Conservation (phyloP, 2,329 filamentous ascomycete genomes). For the Alternaria atra region DNA sequence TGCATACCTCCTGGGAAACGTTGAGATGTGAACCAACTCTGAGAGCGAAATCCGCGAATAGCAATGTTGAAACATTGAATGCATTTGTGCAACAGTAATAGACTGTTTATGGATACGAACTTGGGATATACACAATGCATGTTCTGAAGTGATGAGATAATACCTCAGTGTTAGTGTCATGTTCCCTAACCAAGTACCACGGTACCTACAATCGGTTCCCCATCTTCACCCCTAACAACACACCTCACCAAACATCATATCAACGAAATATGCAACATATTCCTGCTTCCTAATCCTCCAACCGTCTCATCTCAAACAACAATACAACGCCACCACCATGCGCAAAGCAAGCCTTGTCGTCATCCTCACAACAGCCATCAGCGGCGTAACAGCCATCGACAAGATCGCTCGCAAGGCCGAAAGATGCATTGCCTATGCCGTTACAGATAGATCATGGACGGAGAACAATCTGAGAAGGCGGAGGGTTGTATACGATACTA, state of each 20-base stretch:
- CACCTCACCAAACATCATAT: neutral
- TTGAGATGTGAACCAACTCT: neutral
- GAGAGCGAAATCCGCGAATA: neutral
- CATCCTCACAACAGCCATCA: slow-evolving; percentile 2
- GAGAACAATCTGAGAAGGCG: slow-evolving; percentile 4
- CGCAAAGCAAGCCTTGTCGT: neutral
- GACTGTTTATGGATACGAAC: neutral
- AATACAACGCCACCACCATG: neutral
- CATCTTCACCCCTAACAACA: neutral
- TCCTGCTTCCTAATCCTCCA: neutral
- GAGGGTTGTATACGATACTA: slow-evolving; percentile 11
- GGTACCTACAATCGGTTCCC: neutral
- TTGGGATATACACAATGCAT: neutral
- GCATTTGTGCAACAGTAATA: neutral
- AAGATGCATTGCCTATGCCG: neutral
- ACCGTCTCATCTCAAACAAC: neutral
- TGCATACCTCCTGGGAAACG: neutral
- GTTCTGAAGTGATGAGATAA: slow-evolving; percentile 1
- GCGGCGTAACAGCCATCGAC: slow-evolving; percentile 2
- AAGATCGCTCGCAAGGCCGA: neutral
- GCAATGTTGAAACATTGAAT: neutral
- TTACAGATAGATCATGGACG: neutral
- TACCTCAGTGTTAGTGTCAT: neutral
- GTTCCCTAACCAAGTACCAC: neutral
- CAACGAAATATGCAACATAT: neutral